Evolutionary conservation across 345 rosid species (phyloP).

Genomic region (Psidium guajava): DNA sequence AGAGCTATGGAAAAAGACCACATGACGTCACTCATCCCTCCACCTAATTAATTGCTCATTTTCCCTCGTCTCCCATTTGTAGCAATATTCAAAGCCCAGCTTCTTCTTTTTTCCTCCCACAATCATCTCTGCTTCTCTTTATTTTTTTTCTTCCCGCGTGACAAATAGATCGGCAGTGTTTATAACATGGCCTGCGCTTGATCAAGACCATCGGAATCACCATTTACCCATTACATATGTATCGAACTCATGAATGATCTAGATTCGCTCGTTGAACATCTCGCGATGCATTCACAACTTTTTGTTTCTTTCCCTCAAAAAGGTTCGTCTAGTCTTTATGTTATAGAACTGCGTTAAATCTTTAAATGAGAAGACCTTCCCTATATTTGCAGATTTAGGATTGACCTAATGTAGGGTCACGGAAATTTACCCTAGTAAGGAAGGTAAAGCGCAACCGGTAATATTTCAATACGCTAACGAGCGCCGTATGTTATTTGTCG

Average conservation of each 20-base stretch:
- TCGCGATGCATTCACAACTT: not conserved
- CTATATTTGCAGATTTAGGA: not conserved
- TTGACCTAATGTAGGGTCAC: not conserved
- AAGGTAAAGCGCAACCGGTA: not conserved
- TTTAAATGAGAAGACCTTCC: not conserved
- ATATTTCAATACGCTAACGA: not conserved
- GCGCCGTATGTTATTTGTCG: accelerated
- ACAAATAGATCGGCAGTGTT: not conserved
- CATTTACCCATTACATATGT: not conserved
- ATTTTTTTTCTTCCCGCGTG: not conserved
- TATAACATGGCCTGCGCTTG: not conserved
- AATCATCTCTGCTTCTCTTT: not conserved
- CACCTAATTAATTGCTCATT: not conserved
- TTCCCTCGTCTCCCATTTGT: not conserved
- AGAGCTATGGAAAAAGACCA: not conserved
- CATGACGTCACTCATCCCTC: not conserved
- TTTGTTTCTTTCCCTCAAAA: not conserved
- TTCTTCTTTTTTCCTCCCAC: not conserved
- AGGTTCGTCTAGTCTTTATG: not conserved
- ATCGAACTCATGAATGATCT: not conserved
- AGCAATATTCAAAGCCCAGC: not conserved
- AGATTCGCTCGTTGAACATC: not conserved
- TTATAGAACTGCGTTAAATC: not conserved
- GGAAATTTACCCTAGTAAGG: not conserved
- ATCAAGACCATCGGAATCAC: not conserved